Percentiles rank a stretch among this genome's conserved stretches.
Evolutionary conservation across 2,329 filamentous ascomycete genomes (phyloP).

Genomic region (Trichoderma koningii): DNA sequence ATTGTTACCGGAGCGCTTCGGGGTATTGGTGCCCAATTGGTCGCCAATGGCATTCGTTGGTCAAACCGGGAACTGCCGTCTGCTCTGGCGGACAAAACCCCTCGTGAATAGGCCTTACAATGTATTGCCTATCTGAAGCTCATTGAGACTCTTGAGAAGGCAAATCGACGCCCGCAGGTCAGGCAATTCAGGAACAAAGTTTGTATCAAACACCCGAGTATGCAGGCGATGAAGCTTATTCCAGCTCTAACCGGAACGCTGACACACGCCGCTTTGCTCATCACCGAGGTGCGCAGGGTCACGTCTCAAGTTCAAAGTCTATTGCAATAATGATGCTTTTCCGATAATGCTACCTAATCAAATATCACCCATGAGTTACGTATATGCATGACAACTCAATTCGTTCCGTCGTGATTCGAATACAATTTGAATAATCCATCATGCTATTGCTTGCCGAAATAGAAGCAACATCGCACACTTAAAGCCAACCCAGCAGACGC

Average conservation of each 20-base stretch:
- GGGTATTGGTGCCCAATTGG: too few species aligned
- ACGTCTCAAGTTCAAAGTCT: slow-evolving; percentile 20
- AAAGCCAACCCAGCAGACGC: not conserved
- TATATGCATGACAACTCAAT: not conserved
- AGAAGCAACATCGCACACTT: not conserved
- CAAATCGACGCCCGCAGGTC: not conserved
- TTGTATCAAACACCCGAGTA: not conserved
- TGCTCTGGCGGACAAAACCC: too few species aligned
- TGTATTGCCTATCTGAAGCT: not conserved
- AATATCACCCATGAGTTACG: not conserved
- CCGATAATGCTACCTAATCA: not conserved
- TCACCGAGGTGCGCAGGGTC: not conserved
- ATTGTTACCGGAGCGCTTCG: too few species aligned
- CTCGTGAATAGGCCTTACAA: too few species aligned
- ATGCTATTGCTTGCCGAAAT: not conserved
- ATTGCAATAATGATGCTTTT: not conserved
- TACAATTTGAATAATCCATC: not conserved
- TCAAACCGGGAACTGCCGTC: too few species aligned
- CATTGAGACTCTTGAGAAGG: not conserved
- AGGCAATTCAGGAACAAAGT: not conserved
- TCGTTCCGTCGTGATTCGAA: not conserved
- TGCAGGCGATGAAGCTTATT: slow-evolving; percentile 9
- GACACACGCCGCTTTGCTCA: not conserved
- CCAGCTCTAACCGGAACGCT: not conserved
- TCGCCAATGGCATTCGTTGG: too few species aligned